Conservation (phyloP, 371 early-diverging fungal species). For the Saksenaea oblongispora region DNA sequence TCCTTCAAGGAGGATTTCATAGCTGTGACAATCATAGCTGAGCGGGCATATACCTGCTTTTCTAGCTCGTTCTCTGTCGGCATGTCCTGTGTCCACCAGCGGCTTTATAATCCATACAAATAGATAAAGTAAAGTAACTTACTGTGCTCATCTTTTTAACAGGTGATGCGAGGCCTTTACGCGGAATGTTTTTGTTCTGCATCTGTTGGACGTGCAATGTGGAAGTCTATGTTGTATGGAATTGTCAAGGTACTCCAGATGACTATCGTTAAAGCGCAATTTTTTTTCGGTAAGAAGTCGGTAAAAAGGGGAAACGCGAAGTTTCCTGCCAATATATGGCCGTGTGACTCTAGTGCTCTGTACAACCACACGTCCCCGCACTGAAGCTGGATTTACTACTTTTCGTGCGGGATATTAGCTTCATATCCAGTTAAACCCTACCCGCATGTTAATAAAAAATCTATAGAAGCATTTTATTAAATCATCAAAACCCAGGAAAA, state of each 20-base stretch:
- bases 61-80: slow-evolving; percentile 10
- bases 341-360: slow-evolving; percentile 1
- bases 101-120: not conserved
- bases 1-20: slow-evolving; percentile 19
- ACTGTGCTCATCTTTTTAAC: not conserved
- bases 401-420: too few relatives aligned
- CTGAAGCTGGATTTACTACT: not conserved
- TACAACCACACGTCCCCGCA: not conserved
- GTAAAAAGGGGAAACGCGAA: not conserved
- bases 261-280: not conserved
- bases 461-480: too few relatives aligned
- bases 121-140: not conserved
- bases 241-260: not conserved
- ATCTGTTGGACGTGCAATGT: not conserved
- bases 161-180: not conserved
- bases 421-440: too few relatives aligned
- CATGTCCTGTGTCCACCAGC: not conserved
- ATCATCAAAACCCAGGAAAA: too few relatives aligned
- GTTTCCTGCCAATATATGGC: not conserved
- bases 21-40: slow-evolving; percentile 11
- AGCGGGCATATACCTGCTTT: slow-evolving; percentile 27
- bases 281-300: not conserved
- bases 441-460: too few relatives aligned
- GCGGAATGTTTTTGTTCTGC: not conserved
- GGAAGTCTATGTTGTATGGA: not conserved